Base-by-base conservation (phyloP, 768 basidiomycete species). In the Pisolithus marmoratus region DNA sequence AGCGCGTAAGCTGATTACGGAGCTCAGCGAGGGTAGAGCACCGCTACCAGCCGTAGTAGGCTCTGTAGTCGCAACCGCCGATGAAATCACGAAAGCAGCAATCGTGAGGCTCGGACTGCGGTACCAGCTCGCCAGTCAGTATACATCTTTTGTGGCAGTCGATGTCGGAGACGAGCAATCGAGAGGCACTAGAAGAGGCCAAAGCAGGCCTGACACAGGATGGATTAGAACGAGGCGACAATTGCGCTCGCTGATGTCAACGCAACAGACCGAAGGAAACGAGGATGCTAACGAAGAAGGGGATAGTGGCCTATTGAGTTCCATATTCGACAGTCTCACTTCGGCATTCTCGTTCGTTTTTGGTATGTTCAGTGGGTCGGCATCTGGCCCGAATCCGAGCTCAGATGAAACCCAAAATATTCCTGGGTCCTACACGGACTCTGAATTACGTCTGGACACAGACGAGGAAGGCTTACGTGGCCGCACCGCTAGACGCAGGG, bases 131-230 rank as follows among this genome's bases (percentile, higher is more conserved):
- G 74, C 71, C 1, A 83, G 77, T 60, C 58, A 60, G 38, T 63
- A 76, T 52, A 85, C 83, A 0, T 80, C 80, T 2, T 85, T 84
- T 57, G 67, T 85, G 41, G 82, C 79, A 1, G 67, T 80, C 2
- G 76, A 80, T 50, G 59, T 53, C 36, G 70, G 66, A n/a, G 58
- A 49, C 3, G 68, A 59, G 44, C 52, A 26, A 31, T 27, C 11
- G 27, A 57, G 65, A 46, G 20, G 15, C 8, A 8, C 26, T 14
- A 31, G 14, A 17, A 48, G 45, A 29, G 50, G 48, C 12, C 45
- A 20, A 43, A 9, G 54, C 34, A 37, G 40, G 6, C 26, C 52
- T 2, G 31, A 41, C 27, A 37, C 7, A 29, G 48, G n/a, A 1
- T 58, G 61, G 63, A 52, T 46, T 9, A 57, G 55, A 38, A 60